A percentile compares a stretch with the other conserved stretches of the same genome.
Conservation (phyloP, 2,329 filamentous ascomycete species). For the Penicillium expansum region DNA sequence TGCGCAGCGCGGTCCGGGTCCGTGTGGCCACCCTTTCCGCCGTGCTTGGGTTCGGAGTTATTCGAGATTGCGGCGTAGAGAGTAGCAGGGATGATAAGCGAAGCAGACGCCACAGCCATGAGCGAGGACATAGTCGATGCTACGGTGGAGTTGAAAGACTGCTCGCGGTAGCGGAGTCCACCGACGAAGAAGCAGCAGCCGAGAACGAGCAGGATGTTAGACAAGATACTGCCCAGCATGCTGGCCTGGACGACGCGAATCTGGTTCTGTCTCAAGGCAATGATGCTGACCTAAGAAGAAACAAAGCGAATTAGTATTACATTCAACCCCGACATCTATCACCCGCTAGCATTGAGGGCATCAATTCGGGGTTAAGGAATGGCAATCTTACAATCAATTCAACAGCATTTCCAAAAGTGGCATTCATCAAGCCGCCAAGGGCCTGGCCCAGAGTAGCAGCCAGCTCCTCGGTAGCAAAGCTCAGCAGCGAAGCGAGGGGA, state of each 20-base stretch:
- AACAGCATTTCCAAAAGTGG: constrained; percentile 65
- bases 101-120: constrained; percentile 73
- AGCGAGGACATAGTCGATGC: constrained; percentile 60
- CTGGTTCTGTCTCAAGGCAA: constrained; percentile 79
- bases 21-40: too few relatives aligned
- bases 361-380: background rate
- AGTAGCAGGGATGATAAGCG: constrained; percentile 74
- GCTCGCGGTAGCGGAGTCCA: constrained; percentile 67
- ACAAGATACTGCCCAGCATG: constrained; percentile 94
- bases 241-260: constrained; percentile 96
- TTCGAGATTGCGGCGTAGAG: constrained; percentile 63
- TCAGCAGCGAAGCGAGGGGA: constrained; percentile 59
- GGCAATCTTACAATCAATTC: constrained; percentile 64
- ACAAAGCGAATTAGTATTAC: background rate
- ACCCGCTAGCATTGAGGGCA: background rate
- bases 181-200: constrained; percentile 78
- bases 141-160: constrained; percentile 54
- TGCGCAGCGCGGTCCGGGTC: constrained; percentile 24
- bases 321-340: background rate
- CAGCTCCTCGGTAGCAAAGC: constrained; percentile 64
- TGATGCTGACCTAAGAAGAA: constrained; percentile 71
- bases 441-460: constrained; percentile 61
- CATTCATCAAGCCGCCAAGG: constrained; percentile 62
- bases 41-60: constrained; percentile 27
- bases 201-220: constrained; percentile 85